phyloP scores from a whole-genome alignment of 2,329 filamentous ascomycete species.

The Calonectria pseudoreteaudii region DNA sequence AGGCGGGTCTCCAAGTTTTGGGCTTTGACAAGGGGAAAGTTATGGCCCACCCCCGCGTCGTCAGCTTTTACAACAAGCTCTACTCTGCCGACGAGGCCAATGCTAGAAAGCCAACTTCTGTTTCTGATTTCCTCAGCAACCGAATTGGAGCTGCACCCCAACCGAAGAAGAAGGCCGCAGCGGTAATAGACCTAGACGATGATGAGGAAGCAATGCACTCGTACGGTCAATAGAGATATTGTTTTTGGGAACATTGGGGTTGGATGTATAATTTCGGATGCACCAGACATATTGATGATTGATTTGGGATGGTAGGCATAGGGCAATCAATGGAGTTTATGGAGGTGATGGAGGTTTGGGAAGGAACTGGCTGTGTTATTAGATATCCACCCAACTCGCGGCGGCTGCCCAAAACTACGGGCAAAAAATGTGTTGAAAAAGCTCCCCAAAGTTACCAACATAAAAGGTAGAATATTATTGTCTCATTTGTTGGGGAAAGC shows the following conservation, averaged over 20 bases:
- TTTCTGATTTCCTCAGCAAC: constrained; percentile 55
- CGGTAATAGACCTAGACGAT: constrained; percentile 56
- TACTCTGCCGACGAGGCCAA: constrained; percentile 74
- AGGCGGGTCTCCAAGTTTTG: constrained; percentile 87
- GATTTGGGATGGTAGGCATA: constrained; percentile 20
- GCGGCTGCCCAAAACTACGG: constrained; percentile 18
- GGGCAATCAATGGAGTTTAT: constrained; percentile 23
- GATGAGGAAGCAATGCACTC: constrained; percentile 62
- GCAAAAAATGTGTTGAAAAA: constrained; percentile 1
- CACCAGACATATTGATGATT: constrained; percentile 17
- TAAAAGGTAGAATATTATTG: not conserved
- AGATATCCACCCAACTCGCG: constrained; percentile 30
- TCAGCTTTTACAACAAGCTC: constrained; percentile 86
- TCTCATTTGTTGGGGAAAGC: not conserved
- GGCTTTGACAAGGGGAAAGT: constrained; percentile 92
- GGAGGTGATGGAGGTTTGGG: constrained; percentile 24
- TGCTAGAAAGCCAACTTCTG: constrained; percentile 45
- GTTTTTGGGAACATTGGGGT: not conserved
- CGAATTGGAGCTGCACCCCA: constrained; percentile 44
- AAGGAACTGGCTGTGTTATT: constrained; percentile 19
- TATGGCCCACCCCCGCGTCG: constrained; percentile 90
- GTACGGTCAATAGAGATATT: constrained; percentile 52
- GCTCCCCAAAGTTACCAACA: not conserved
- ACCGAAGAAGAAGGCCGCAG: constrained; percentile 29
- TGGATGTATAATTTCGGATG: constrained; percentile 5